Evolutionary conservation across 139 green algal species (phyloP), one percentile per base, ranked within the genome.

Genomic region (Mychonastes homosphaera): DNA sequence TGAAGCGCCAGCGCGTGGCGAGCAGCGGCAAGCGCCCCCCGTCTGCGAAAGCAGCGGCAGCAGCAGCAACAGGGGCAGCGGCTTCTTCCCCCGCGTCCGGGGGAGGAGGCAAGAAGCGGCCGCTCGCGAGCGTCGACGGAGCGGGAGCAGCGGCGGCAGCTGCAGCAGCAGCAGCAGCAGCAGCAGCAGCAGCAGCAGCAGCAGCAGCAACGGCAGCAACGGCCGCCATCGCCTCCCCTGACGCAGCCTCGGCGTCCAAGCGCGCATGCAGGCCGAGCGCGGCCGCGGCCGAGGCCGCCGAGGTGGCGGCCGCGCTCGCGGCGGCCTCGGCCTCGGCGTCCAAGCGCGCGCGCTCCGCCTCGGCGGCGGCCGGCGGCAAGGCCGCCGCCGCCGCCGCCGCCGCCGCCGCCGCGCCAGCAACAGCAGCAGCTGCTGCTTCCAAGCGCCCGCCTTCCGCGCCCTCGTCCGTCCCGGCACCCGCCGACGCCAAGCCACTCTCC

Each of bases 231-330:
- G n/a, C n/a, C n/a, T n/a, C n/a, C n/a, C n/a, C n/a, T n/a, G n/a
- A n/a, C n/a, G n/a, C n/a, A n/a, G n/a, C n/a, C n/a, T n/a, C n/a
- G n/a, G n/a, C n/a, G n/a, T n/a, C n/a, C n/a, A n/a, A n/a, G 8
- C 24, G 48, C 19, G 24, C 24, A 1, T 3, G 49, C 16, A 41
- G 49, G 36, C 48, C 36, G 27, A 39, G 36, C 40, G 41, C 24
- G n/a, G 19, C 30, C 10, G 44, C 23, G 34, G 53, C 44, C 24
- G 53, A 40, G 28, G 28, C 29, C 18, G 2, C 15, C 15, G 56
- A 64, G 23, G 56, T 41, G 6, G 33, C 45, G 43, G 7, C 53
- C 23, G 56, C 56, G 23, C 18, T 64, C 2, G 53, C 41, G 56
- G 41, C 41, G 18, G 15, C 53, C 41, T 41, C 53, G 0, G 53